Evolutionary conservation across 2,329 filamentous ascomycete genomes (phyloP).

Genomic region (Penicillium sp.): DNA sequence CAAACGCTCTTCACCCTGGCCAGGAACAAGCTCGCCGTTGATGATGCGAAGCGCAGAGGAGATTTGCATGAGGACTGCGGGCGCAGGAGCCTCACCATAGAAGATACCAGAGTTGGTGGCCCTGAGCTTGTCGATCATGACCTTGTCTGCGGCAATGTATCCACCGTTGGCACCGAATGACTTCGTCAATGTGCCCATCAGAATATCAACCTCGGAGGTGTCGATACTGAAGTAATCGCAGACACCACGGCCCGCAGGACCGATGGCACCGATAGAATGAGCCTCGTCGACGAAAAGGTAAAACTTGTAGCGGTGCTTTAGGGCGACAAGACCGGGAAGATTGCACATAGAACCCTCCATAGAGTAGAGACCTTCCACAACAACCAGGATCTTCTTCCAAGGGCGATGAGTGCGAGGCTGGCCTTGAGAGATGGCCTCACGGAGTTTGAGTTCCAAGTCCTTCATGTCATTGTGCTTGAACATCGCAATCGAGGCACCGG

Average conservation of each 20-base stretch:
- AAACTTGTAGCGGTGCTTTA: constrained; percentile 98
- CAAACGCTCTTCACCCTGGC: constrained; percentile 92
- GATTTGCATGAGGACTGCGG: constrained; percentile 89
- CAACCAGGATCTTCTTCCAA: constrained; percentile 98
- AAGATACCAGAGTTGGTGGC: constrained; percentile 82
- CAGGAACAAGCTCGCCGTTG: constrained; percentile 79
- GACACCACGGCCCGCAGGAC: constrained; percentile 84
- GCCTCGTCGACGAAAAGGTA: constrained; percentile 94
- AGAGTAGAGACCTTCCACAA: constrained; percentile 95
- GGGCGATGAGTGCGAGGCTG: constrained; percentile 97
- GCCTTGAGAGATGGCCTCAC: constrained; percentile 92
- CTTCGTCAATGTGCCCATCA: constrained; percentile 98
- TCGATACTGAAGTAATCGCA: constrained; percentile 97
- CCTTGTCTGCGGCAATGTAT: constrained; percentile 86
- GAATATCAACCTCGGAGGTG: constrained; percentile 82
- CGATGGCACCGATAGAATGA: constrained; percentile 91
- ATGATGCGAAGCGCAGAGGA: constrained; percentile 84
- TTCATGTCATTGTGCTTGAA: constrained; percentile 98
- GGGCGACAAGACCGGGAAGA: constrained; percentile 79
- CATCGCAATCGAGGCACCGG: constrained; percentile 89
- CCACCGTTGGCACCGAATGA: constrained; percentile 98
- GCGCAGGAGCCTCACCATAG: constrained; percentile 83
- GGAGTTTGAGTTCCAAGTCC: constrained; percentile 80
- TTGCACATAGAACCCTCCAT: constrained; percentile 99
- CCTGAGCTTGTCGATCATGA: constrained; percentile 88